Evolutionary conservation across 2,329 filamentous ascomycete species (phyloP).

Genomic region (Arthrobotrys sinensis): DNA sequence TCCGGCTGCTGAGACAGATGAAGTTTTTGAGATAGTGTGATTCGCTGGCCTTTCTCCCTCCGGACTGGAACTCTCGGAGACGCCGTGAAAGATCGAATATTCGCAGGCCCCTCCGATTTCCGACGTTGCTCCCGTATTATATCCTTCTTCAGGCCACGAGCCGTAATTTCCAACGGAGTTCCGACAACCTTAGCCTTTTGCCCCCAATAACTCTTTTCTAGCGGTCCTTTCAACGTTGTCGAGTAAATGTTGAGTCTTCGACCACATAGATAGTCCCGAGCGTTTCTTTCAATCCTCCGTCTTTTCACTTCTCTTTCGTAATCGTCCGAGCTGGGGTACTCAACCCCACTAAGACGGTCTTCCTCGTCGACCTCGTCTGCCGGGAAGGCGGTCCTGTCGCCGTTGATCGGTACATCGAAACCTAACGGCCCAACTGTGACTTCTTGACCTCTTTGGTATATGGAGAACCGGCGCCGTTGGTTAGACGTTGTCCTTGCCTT

Average conservation of each 20-base stretch:
- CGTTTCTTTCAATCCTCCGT: constrained; percentile 44
- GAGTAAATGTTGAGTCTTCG: constrained; percentile 35
- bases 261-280: constrained; percentile 50
- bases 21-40: constrained; percentile 5
- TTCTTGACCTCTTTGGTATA: constrained; percentile 49
- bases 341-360: constrained; percentile 53
- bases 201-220: constrained; percentile 46
- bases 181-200: constrained; percentile 35
- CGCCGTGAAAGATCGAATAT: background rate
- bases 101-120: background rate
- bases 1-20: constrained; percentile 8
- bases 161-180: constrained; percentile 39
- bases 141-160: constrained; percentile 35
- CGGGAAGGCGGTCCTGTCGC: constrained; percentile 48
- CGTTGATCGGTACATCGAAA: constrained; percentile 41
- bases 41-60: background rate
- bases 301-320: constrained; percentile 39
- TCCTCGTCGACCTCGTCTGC: constrained; percentile 45
- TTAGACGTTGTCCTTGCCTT: constrained; percentile 7
- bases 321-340: constrained; percentile 39
- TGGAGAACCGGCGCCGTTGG: constrained; percentile 42
- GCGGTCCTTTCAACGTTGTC: constrained; percentile 40
- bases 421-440: constrained; percentile 52
- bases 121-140: constrained; percentile 24
- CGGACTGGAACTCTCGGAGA: background rate